Evolutionary conservation across 768 basidiomycete species (phyloP), one percentile per base, ranked within the genome.

Genomic region (Leccinum variicolor): DNA sequence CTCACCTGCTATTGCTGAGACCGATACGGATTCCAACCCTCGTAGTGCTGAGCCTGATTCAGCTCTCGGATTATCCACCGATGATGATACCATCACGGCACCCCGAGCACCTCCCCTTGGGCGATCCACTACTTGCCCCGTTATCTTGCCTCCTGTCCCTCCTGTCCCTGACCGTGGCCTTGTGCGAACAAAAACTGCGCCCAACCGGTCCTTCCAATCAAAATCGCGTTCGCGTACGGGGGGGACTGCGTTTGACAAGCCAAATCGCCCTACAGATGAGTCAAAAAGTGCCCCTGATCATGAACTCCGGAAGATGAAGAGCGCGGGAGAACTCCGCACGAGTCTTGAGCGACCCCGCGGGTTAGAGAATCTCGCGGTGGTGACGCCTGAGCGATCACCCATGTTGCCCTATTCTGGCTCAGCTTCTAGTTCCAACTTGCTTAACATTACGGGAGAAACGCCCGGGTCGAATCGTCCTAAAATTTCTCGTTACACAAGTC

Each of bases 281-380:
- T 65, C 75, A 6, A 74, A 76, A 52, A 70, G 75, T 57, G 72
- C 72, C 62, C 72, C 74, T 34, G 83, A 86, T 61, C 84, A 75
- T 50, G 87, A 91, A 66, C 69, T 90, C 46, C 83, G 89, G 59
- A 86, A 83, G 69, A 92, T 92, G 90, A 92, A 90, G 75, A 92
- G 90, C 70, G 90, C 90, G 21, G 90, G 89, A 36, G 90, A 92
- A 70, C 75, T 92, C 41, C 84, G 86, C 64, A 64, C 71, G 17
- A 70, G 68, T 61, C 57, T 69, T 45, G 69, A 73, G 53, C 73
- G 64, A 56, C 61, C 67, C 4, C 69, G 62, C 2, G 63, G 61
- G 19, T 48, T 60, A 28, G 64, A 67, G 46, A 68, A 69, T 59
- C 65, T 70, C 10, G 64, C 68, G 48, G 60, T 69, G 21, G 70